Base-by-base conservation (phyloP, 2,329 filamentous ascomycete species). In the Cladosporium sp. region DNA sequence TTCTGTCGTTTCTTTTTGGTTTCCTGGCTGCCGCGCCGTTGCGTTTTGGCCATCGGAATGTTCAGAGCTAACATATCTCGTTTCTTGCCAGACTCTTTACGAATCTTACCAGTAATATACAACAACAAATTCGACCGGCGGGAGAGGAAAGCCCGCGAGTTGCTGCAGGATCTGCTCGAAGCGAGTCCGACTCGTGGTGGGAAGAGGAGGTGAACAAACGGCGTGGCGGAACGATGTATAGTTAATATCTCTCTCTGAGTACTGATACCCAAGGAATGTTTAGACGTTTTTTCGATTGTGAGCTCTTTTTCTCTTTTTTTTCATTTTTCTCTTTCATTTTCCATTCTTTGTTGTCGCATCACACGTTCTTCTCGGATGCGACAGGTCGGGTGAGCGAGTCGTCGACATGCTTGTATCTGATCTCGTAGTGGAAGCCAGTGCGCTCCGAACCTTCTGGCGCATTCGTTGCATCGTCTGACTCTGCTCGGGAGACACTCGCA, bases 41-140 rank as follows among this genome's bases (percentile, higher is more conserved):
- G n/a, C n/a, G n/a, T n/a, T n/a, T n/a, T n/a, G n/a, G n/a, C n/a
- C n/a, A n/a, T n/a, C n/a, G n/a, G n/a, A n/a, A n/a, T n/a, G n/a
- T n/a, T n/a, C n/a, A 8, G 38, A 20, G 36, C 47, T 50, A 22
- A 50, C 8, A 7, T 20, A 15, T 18, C 8, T 41, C 45, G 58
- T 42, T 19, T 34, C 37, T 18, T n/a, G n/a, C n/a, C 8, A 70
- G 68, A 69, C 56, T 66, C 83, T 56, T 70, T 70, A 53, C 78
- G 80, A 65, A 65, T 89, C 3, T 67, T 89, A 45, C 83, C 84
- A 12, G 71, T 72, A 52, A 67, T 82, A 22, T 88, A 87, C 62
- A 85, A 86, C 62, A 70, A 72, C 1, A 68, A 69, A 0, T 83
- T 89, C 62, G 73, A 81, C 52, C 75, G 71, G 64, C 71, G 75